Base-by-base conservation (phyloP, 768 basidiomycete species). In the Candolleomyces efflorescens region DNA sequence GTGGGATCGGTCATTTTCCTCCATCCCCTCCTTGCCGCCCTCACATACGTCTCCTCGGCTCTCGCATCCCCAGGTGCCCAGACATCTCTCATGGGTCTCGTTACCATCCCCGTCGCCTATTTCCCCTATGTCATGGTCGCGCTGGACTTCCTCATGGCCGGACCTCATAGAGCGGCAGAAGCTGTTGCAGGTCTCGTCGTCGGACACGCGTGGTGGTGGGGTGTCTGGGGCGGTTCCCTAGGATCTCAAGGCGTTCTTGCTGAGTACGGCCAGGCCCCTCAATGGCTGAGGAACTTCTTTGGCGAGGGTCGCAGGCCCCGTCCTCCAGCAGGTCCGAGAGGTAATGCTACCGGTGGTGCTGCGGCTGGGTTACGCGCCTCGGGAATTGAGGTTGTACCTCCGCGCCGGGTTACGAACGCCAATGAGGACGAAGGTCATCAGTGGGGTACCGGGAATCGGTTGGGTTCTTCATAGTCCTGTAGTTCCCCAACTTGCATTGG, bases 141-240 rank as follows among this genome's bases (percentile, higher is more conserved):
- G 38, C 71, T 95, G 64, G 93, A 94, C 69, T 67, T 89, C 48
- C 66, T 94, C 64, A 78, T 78, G 59, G 83, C 72, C 11, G 89
- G 88, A 3, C 81, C 85, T 0, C 39, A 59, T 1, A 81, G 78
- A 3, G 88, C 85, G 3, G 80, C 83, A 6, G 64, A 75, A 24
- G 73, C 80, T 23, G 67, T 91, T 49, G 85, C 86, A 0, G 93
- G 93, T 7, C 79, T 88, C 36, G 78, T 90, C 32, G 81, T 86
- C 2, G 92, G 92, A 0, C 91, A 94, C 67, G 67, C 82, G 9
- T 94, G 90, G 89, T 92, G 87, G 85, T 90, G 85, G 85, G 66
- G 74, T 23, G 77, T 90, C 7, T 85, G 85, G 78, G 80, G 82
- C 23, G 72, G 73, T 32, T 73, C 52, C 4, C 66, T 75, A n/a